These are phyloP conservation scores for Oryza rufipogon DNA, from an alignment of 176 grass and related monocot genomes.

Conservation along the genomic window DNA sequence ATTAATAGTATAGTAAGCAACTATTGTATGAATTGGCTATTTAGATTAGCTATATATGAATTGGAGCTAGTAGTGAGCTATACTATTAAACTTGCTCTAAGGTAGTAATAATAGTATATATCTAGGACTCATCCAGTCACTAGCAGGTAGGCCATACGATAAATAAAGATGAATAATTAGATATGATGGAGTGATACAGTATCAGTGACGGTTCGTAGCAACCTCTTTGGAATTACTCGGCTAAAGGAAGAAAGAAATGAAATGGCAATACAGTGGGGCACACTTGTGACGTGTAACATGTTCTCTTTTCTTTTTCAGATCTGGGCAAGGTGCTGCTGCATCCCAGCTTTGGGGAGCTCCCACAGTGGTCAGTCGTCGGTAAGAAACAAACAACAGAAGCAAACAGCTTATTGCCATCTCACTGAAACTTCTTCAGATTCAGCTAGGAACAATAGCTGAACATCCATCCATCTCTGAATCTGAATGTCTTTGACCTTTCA, in stretches of 20 bases:
- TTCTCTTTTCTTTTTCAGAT: conserved; percentile 48
- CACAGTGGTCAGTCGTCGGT: conserved; percentile 99
- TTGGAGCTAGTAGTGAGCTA: too few species aligned
- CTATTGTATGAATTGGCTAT: too few species aligned
- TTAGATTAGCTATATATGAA: too few species aligned
- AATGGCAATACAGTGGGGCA: neutral
- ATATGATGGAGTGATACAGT: neutral
- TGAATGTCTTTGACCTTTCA: conserved; percentile 33
- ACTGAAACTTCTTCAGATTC: neutral
- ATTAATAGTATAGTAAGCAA: too few species aligned
- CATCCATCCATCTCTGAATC: conserved; percentile 7
- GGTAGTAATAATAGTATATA: too few species aligned
- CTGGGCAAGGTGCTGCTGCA: conserved; percentile 96
- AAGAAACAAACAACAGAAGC: neutral
- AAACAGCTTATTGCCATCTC: neutral
- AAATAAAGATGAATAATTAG: too few species aligned
- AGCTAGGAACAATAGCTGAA: neutral
- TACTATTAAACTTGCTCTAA: too few species aligned
- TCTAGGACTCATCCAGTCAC: too few species aligned
- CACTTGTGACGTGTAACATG: neutral
- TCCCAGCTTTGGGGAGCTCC: conserved; percentile 71
- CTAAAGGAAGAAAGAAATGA: neutral
- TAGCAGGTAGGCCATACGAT: too few species aligned
- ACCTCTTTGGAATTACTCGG: neutral
- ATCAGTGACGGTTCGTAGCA: neutral